Conservation (phyloP, 2,329 filamentous ascomycete species). For the Cordyceps sp. region DNA sequence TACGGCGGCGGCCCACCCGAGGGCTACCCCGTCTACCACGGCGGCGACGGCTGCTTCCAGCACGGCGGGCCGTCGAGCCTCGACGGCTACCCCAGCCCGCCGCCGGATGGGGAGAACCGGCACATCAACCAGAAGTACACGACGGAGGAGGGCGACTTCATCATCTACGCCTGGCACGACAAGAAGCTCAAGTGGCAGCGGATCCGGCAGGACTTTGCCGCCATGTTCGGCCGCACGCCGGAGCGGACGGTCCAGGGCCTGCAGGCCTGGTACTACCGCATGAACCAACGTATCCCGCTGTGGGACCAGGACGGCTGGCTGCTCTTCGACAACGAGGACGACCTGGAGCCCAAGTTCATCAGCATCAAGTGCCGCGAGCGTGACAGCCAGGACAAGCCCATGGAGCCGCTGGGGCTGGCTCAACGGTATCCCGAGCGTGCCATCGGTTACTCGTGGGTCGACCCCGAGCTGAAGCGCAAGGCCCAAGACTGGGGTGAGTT, state of each 20-base stretch:
- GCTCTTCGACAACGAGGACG: slow-evolving; percentile 21
- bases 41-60: slow-evolving; percentile 9
- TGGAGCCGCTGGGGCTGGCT: slow-evolving; percentile 19
- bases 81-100: slow-evolving; percentile 17
- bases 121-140: slow-evolving; percentile 28
- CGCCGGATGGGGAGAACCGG: slow-evolving; percentile 18
- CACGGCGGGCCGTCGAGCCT: slow-evolving; percentile 4
- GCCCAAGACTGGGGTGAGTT: slow-evolving; percentile 24
- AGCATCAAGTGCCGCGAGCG: slow-evolving; percentile 22
- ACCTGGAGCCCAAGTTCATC: slow-evolving; percentile 18
- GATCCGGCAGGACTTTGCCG: slow-evolving; percentile 21
- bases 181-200: slow-evolving; percentile 24
- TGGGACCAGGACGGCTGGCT: slow-evolving; percentile 23
- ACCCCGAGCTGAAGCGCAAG: slow-evolving; percentile 18
- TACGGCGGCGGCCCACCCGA: slow-evolving; percentile 7
- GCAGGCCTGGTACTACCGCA: slow-evolving; percentile 26
- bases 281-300: slow-evolving; percentile 23
- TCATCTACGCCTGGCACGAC: slow-evolving; percentile 26
- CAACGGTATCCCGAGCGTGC: slow-evolving; percentile 31
- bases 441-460: slow-evolving; percentile 27
- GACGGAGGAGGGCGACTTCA: slow-evolving; percentile 24
- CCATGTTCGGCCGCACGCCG: slow-evolving; percentile 19
- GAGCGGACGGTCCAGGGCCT: slow-evolving; percentile 22
- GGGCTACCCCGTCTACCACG: slow-evolving; percentile 7
- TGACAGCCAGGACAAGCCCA: slow-evolving; percentile 18